Conservation (phyloP, 2,329 filamentous ascomycete species). For the Macroventuria anomochaeta region DNA sequence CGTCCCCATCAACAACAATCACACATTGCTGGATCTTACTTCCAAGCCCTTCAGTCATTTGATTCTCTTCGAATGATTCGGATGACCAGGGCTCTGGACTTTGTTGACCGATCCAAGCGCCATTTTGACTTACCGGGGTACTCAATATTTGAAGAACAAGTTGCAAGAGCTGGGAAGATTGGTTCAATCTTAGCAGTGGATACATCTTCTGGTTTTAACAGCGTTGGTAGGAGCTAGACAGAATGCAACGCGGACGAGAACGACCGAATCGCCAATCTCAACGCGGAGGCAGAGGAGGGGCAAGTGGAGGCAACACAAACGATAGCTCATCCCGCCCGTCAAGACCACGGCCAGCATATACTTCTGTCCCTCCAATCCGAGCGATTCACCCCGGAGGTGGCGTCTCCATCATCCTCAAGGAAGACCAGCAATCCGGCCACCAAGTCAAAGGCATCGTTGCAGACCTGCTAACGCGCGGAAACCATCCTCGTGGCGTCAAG, state of each 20-base stretch:
- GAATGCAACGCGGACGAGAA: conserved; percentile 29
- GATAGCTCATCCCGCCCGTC: conserved; percentile 7
- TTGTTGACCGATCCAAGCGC: too few relatives aligned
- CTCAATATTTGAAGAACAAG: neutral
- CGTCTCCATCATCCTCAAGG: conserved; percentile 77
- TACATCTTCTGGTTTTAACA: neutral
- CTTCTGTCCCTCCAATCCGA: conserved; percentile 31
- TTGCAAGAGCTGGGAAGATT: neutral
- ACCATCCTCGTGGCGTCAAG: conserved; percentile 81
- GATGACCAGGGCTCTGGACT: too few relatives aligned
- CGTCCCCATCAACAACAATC: neutral
- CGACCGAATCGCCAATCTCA: conserved; percentile 39
- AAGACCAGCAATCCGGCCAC: conserved; percentile 75
- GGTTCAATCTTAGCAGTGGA: neutral
- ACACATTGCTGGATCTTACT: neutral
- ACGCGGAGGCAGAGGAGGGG: conserved; percentile 17
- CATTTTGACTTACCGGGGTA: too few relatives aligned
- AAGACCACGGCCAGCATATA: conserved; percentile 15
- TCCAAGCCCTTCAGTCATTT: too few relatives aligned
- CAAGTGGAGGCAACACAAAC: conserved; percentile 7
- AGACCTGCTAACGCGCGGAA: conserved; percentile 72
- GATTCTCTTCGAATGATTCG: too few relatives aligned
- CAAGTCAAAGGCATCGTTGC: conserved; percentile 71
- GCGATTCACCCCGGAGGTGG: conserved; percentile 63
- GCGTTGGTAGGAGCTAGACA: neutral